Evolutionary conservation across 306 rosid species (phyloP), one percentile per base, ranked within the genome.

Genomic region (Vigna mungo): DNA sequence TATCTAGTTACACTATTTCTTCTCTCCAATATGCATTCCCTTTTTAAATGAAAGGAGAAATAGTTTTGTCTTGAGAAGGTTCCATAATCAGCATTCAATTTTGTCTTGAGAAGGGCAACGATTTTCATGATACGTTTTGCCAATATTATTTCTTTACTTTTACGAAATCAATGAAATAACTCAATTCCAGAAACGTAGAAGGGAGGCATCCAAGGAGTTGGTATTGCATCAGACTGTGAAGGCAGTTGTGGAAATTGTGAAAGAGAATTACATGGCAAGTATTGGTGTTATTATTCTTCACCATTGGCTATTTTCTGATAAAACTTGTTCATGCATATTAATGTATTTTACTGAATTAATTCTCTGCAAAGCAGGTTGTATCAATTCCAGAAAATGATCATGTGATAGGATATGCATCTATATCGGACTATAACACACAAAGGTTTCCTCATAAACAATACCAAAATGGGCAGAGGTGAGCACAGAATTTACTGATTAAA

Each of bases 261-360:
- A 90, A 84, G 97, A 95, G 70, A 87, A 86, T 84, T 95, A 95
- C 88, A 68, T 92, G 97, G 98, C 78, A 88, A 88, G 98, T 89
- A 53, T 71, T 71, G 9, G 48, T 27, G 20, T 54, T 74, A 15
- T 15, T 83, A 9, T 15, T 82, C 12, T 66, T 82, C 37, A 39
- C 61, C 18, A 67, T 27, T 79, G 76, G 23, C 80, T 52, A 34
- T 53, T 20, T 71, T 25, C 59, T 56, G 17, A 27, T 72, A 65
- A 72, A 67, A 12, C 55, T 60, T 44, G 44, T 72, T 36, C n/a
- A 13, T 60, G 80, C 73, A 36, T 41, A 44, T 36, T 41, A 62
- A 60, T 48, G 30, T 37, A 30, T 37, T 70, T 60, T 21, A 71
- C 73, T 66, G 51, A 82, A 79, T 48, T 82, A 71, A 9, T 83